Base-by-base conservation (phyloP, 73 alveolate species). In the Paramecium bursaria region DNA sequence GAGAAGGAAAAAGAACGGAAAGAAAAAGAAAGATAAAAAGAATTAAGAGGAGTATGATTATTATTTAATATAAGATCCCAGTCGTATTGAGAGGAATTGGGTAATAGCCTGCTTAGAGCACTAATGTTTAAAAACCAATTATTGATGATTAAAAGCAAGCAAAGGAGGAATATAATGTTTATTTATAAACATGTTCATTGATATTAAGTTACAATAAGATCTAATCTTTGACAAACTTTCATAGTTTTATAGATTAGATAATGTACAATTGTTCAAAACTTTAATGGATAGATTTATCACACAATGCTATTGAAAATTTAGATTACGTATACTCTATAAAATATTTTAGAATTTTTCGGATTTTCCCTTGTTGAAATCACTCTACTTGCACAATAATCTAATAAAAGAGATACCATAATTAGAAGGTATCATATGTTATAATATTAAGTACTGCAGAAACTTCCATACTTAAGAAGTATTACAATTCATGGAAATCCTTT, bases 401-500 rank as follows among this genome's bases (percentile, higher is more conserved):
- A 49, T 79, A 23, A 79, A 53, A 44, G 89, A 79, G 14, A 53
- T 79, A 23, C 51, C 29, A 35, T 80, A 79, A 79, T 53, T 79
- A 27, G 75, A 52, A 53, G 54, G n/a, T n/a, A n/a, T n/a, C n/a
- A n/a, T n/a, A n/a, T n/a, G n/a, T n/a, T n/a, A n/a, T n/a, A n/a
- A n/a, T n/a, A n/a, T n/a, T n/a, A n/a, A n/a, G n/a, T 53, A 22
- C 29, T 79, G 15, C 14, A 35, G 19, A 17, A 50, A 53, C 55
- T 73, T 19, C 11, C 35, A 67, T 53, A 39, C 33, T 79, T 79
- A 48, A 31, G 75, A 3, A 31, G 74, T 4, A 53, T 79, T 19
- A 79, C 89, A 19, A 73, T 79, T 13, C 89, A 79, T 55, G 89
- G 89, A 33, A 79, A 79, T 53, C 89, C 89, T 10, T 61, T 79